These are phyloP conservation scores for Rhodotorula glutinis DNA, from an alignment of 1,284 basidiomycete genomes.

Conservation along the genomic window DNA sequence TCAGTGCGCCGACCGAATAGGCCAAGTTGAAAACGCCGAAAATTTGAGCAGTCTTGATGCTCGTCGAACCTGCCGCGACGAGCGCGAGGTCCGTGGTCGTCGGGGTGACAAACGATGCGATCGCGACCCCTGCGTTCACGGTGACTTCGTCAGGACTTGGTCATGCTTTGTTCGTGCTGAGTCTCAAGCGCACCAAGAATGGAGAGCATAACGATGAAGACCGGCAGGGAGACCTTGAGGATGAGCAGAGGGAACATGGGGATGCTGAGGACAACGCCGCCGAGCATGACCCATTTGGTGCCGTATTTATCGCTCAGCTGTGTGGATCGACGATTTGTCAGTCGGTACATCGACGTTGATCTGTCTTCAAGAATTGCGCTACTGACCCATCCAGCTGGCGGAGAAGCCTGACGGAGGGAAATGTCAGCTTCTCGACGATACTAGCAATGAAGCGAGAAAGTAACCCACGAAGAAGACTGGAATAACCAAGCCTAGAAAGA, in stretches of 20 bases:
- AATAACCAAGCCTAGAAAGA: constrained; percentile 38
- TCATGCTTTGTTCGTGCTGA: too few relatives aligned
- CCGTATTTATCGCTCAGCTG: constrained; percentile 9
- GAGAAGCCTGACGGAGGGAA: constrained; percentile 7
- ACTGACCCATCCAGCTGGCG: constrained; percentile 16
- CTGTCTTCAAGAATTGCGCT: not conserved
- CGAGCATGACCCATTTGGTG: constrained; percentile 28
- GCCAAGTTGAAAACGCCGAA: constrained; percentile 39
- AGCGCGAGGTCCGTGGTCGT: constrained; percentile 33
- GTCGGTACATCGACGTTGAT: constrained; percentile 29
- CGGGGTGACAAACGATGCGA: constrained; percentile 33
- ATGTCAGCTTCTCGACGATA: too few relatives aligned
- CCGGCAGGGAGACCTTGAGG: constrained; percentile 36
- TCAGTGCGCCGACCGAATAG: constrained; percentile 39
- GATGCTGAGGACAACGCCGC: constrained; percentile 24
- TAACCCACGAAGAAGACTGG: constrained; percentile 36
- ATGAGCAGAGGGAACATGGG: constrained; percentile 36
- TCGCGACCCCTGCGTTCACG: constrained; percentile 17
- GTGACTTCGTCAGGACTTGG: not conserved
- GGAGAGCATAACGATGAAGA: constrained; percentile 40
- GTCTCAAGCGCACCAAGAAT: constrained; percentile 27
- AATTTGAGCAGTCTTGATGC: constrained; percentile 12
- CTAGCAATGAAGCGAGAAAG: too few relatives aligned
- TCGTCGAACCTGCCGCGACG: constrained; percentile 12
- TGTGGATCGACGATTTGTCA: too few relatives aligned